A percentile compares a stretch with the other conserved stretches of the same genome.
Conservation (phyloP, 179 eudicot genomes). For the Silene coronaria region DNA sequence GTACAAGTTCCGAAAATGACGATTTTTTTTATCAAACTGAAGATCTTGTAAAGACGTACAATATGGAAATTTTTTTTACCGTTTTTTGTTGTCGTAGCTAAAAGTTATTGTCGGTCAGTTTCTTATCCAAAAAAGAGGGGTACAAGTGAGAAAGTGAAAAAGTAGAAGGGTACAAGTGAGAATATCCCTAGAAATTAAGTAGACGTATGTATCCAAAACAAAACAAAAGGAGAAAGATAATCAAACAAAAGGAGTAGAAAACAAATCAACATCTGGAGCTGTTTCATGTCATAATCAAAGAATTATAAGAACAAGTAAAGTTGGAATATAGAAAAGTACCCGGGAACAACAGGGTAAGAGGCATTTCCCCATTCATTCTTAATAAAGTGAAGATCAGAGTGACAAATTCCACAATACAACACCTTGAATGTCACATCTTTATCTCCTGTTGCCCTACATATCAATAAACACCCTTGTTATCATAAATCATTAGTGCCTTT, state of each 20-base stretch:
- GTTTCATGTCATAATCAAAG: not conserved
- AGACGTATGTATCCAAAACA: not conserved
- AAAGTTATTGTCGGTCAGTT: too few relatives aligned
- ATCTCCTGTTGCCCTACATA: slow-evolving; percentile 23
- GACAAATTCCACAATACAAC: slow-evolving; percentile 34
- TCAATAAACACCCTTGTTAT: not conserved
- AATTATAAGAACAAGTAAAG: not conserved
- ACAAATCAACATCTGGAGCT: not conserved
- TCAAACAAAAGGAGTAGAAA: not conserved
- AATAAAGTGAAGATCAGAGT: slow-evolving; percentile 28
- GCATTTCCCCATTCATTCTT: slow-evolving; percentile 22
- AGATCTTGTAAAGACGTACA: too few relatives aligned
- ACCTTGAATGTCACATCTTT: slow-evolving; percentile 28
- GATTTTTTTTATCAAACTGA: too few relatives aligned
- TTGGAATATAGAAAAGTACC: not conserved
- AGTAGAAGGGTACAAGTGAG: too few relatives aligned
- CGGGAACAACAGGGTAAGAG: slow-evolving; percentile 19
- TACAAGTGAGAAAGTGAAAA: too few relatives aligned
- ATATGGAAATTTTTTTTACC: too few relatives aligned
- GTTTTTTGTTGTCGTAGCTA: too few relatives aligned
- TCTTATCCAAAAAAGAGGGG: too few relatives aligned
- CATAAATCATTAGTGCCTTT: too few relatives aligned
- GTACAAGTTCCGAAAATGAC: too few relatives aligned
- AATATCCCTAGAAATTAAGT: not conserved
- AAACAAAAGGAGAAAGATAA: not conserved